Evolutionary conservation across 2,329 filamentous ascomycete species (phyloP).

Genomic region (Ophiocordyceps sinensis): DNA sequence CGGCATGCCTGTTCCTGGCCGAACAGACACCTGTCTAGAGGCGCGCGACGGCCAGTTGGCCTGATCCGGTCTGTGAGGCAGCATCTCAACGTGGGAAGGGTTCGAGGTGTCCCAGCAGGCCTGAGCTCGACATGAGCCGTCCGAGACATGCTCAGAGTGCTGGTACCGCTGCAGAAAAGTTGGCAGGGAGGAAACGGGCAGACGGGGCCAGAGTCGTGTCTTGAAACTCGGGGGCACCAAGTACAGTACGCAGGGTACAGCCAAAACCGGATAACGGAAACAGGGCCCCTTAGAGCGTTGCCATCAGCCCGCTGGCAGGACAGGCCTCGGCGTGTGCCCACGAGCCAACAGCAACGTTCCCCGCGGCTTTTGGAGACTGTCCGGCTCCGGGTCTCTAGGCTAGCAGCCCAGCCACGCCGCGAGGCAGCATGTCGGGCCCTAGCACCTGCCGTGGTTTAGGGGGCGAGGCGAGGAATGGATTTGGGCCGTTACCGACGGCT

Average conservation of each 20-base stretch:
- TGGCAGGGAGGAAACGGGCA: background rate
- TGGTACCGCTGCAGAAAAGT: background rate
- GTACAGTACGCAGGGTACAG: background rate
- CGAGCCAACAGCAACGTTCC: too few relatives aligned
- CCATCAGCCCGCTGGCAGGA: too few relatives aligned
- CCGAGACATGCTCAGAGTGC: background rate
- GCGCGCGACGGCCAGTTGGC: background rate
- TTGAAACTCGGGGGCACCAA: slow-evolving; percentile 1
- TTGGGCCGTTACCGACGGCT: background rate
- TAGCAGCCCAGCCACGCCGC: background rate
- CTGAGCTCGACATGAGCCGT: background rate
- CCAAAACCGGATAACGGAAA: background rate
- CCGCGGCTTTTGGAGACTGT: too few relatives aligned
- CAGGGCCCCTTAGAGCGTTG: too few relatives aligned
- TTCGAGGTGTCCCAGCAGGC: too few relatives aligned
- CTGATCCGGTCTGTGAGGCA: background rate
- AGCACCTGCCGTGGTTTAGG: background rate
- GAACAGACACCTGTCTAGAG: background rate
- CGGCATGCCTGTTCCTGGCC: background rate
- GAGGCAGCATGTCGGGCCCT: background rate
- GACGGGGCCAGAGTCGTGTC: slow-evolving; percentile 1
- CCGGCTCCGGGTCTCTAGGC: too few relatives aligned
- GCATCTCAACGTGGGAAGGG: too few relatives aligned
- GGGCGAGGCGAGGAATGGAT: background rate
- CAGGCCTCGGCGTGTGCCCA: too few relatives aligned